Base-by-base conservation (phyloP, 2,329 filamentous ascomycete species). In the Cercospora berteroae region DNA sequence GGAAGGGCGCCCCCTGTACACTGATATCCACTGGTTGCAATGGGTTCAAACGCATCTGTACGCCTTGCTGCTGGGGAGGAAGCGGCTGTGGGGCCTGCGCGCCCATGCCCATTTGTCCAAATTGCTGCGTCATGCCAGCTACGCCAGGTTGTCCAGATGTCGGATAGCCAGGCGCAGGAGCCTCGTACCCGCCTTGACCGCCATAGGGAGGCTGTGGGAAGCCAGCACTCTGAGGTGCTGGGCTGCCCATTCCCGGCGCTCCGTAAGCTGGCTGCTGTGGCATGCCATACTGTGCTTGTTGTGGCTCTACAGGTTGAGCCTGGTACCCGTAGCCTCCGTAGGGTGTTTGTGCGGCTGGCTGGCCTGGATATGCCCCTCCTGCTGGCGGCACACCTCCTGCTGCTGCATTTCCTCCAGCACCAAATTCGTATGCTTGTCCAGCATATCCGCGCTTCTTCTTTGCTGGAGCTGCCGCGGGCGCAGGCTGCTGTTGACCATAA, bases 381-480 rank as follows among this genome's bases (percentile, higher is more conserved):
- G 88, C 69, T 25, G 75, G 71, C 67, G 74, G 65, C 79, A 81
- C 64, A 68, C 74, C 67, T 73, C 75, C 71, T 80, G 75, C 72
- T 79, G 76, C 77, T 81, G 80, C 74, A 85, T 98, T 98, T 77
- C 91, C 92, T 75, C 94, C 95, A 60, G 87, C 86, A 60, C 91
- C 93, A 75, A 98, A 95, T 67, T 96, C 94, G 80, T 96, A 99
- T 56, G 94, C 94, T 80, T 96, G 91, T 66, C 92, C 92, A 64
- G 95, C 95, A 83, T 98, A 98, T 66, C 91, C 90, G 84, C 93
- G 88, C 87, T 96, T 97, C 88, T 97, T 97, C 84, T 93, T 93
- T 23, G 69, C 73, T 16, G 71, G 74, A 29, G 69, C 71, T 33
- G 71, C 72, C 29, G 56, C 58, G 4, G 67, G 68, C 13, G 70